These are phyloP conservation scores for Aspergillus sp. DNA, from an alignment of 2,329 filamentous ascomycete genomes.

Conservation along the genomic window DNA sequence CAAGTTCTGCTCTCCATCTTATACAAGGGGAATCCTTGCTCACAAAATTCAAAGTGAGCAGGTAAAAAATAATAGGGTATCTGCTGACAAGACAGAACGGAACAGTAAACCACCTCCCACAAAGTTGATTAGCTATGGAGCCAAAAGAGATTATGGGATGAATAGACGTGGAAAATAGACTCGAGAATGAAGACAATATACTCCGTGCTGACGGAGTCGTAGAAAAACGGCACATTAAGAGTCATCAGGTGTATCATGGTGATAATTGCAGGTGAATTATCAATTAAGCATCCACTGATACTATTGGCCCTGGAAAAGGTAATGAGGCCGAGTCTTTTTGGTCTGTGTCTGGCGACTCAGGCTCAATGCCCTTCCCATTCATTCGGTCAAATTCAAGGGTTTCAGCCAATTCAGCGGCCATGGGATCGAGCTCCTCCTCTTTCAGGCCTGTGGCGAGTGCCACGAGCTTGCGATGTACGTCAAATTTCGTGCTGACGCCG, in stretches of 20 bases:
- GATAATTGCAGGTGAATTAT: neutral
- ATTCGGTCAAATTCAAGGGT: conserved; percentile 46
- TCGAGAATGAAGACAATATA: neutral
- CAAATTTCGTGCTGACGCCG: conserved; percentile 47
- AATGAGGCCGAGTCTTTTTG: conserved; percentile 27
- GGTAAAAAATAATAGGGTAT: conserved; percentile 30
- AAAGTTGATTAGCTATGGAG: conserved; percentile 8
- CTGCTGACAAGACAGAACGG: conserved; percentile 27
- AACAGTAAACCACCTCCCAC: conserved; percentile 19
- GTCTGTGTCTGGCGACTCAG: conserved; percentile 30
- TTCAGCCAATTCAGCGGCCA: conserved; percentile 47
- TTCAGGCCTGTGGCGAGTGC: conserved; percentile 48
- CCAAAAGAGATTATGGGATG: conserved; percentile 2
- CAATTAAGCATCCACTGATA: conserved; percentile 34
- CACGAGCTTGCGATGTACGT: conserved; percentile 49
- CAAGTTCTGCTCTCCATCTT: neutral
- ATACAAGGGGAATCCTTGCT: neutral
- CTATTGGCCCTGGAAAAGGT: conserved; percentile 26
- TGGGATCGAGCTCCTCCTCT: conserved; percentile 49
- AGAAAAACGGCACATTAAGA: neutral
- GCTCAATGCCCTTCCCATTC: conserved; percentile 34
- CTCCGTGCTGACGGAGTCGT: neutral
- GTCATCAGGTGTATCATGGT: neutral
- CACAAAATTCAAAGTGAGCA: conserved; percentile 7
- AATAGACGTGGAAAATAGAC: conserved; percentile 18